A percentile compares a stretch with the other conserved stretches of the same genome.
Evolutionary conservation across 306 rosid species (phyloP).

Genomic region (Pyrus communis): DNA sequence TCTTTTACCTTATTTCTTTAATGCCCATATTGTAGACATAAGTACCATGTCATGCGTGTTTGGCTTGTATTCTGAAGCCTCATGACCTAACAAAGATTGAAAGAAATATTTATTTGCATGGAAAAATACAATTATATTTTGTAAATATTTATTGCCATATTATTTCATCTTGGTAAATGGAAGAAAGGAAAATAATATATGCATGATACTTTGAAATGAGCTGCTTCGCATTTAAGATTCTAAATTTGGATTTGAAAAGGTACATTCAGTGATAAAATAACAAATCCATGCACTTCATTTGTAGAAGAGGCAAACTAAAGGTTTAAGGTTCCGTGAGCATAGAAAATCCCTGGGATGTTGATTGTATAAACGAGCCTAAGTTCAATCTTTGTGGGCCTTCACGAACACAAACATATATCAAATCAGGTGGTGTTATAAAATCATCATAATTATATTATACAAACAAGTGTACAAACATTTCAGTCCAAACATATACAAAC

Average conservation of each 20-base stretch:
- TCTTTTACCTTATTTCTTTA: constrained; percentile 2
- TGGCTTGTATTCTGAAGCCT: not conserved
- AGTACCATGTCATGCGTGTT: not conserved
- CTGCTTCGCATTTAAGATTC: not conserved
- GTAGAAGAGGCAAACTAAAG: not conserved
- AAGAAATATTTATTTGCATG: not conserved
- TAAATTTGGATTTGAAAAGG: not conserved
- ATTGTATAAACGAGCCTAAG: not conserved
- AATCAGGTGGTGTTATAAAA: not conserved
- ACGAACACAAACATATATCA: not conserved
- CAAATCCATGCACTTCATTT: not conserved
- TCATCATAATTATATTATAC: not conserved
- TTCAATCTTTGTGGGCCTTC: not conserved
- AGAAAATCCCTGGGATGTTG: not conserved
- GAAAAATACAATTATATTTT: not conserved
- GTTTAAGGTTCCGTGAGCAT: not conserved
- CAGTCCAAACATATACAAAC: not conserved
- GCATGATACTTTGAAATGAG: not conserved
- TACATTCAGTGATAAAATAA: not conserved
- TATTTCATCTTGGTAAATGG: not conserved
- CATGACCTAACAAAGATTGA: not conserved
- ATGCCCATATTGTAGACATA: not conserved
- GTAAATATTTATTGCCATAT: not conserved
- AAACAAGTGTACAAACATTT: not conserved
- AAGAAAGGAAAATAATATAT: not conserved